phyloP scores from a whole-genome alignment of 768 basidiomycete genomes.

The Artomyces pyxidatus region DNA sequence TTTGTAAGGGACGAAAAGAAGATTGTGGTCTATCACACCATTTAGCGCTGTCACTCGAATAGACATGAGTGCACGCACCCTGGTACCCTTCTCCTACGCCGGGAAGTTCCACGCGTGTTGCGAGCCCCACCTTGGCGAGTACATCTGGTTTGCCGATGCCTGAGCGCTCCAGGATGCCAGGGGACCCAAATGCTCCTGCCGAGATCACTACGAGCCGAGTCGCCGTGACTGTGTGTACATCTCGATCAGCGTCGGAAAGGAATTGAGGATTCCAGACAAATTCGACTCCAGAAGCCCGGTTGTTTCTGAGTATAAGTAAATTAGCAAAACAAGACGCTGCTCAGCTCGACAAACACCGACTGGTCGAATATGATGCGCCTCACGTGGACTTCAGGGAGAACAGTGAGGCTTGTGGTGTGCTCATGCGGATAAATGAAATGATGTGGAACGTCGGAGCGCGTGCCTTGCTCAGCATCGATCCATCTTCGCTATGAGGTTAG shows the following conservation, averaged over 20 bases:
- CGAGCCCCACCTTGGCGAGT: conserved; percentile 23
- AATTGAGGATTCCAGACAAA: conserved; percentile 24
- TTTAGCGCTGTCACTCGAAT: too few relatives aligned
- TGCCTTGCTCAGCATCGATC: conserved; percentile 41
- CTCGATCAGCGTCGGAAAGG: conserved; percentile 10
- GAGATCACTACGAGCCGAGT: conserved; percentile 30
- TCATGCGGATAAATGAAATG: conserved; percentile 27
- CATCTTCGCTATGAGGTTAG: conserved; percentile 33
- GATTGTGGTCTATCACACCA: conserved; percentile 16
- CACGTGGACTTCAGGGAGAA: conserved; percentile 26
- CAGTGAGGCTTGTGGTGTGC: conserved; percentile 24
- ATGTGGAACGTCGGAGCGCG: conserved; percentile 47
- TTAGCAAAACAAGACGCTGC: too few relatives aligned
- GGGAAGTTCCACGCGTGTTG: conserved; percentile 28
- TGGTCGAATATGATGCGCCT: conserved; percentile 26
- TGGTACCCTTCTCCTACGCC: conserved; percentile 37
- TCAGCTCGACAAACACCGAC: not conserved
- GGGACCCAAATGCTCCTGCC: conserved; percentile 34
- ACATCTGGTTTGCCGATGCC: conserved; percentile 30
- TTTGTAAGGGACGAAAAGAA: conserved; percentile 16
- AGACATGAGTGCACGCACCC: too few relatives aligned
- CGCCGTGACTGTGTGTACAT: conserved; percentile 19
- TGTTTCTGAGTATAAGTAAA: conserved; percentile 19
- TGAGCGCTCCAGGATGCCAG: conserved; percentile 47
- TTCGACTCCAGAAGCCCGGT: conserved; percentile 30